Percentiles rank a stretch among this genome's conserved stretches.
Evolutionary conservation across 2,329 filamentous ascomycete species (phyloP).

Genomic region (Triangularia setosa): DNA sequence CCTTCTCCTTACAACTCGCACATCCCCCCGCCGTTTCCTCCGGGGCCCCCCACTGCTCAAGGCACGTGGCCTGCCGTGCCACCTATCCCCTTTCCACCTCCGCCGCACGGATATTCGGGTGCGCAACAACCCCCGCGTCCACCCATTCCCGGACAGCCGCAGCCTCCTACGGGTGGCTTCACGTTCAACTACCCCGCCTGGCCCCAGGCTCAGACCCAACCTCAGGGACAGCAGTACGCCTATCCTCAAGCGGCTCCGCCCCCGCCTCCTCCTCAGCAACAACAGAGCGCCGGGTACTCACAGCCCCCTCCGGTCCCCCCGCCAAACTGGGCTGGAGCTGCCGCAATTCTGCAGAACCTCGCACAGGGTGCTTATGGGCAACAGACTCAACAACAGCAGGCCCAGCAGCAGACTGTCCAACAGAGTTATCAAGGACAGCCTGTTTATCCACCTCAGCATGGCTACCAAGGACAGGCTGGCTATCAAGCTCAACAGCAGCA

Average conservation of each 20-base stretch:
- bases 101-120: not conserved
- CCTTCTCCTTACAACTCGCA: slow-evolving; percentile 22
- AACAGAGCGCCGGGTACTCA: not conserved
- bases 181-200: slow-evolving; percentile 18
- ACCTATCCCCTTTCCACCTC: not conserved
- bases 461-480: slow-evolving; percentile 19
- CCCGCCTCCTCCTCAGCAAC: slow-evolving; percentile 22
- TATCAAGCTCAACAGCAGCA: slow-evolving; percentile 23
- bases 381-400: not conserved
- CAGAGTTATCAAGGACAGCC: slow-evolving; percentile 32
- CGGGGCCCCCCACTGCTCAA: slow-evolving; percentile 14
- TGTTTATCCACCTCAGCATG: slow-evolving; percentile 22
- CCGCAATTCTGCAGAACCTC: slow-evolving; percentile 24
- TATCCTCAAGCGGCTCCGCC: slow-evolving; percentile 27
- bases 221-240: slow-evolving; percentile 15
- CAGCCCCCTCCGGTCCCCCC: slow-evolving; percentile 3
- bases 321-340: slow-evolving; percentile 1
- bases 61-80: slow-evolving; percentile 23
- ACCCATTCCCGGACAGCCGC: not conserved
- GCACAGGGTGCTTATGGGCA: slow-evolving; percentile 1
- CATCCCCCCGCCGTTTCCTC: slow-evolving; percentile 25
- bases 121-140: not conserved
- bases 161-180: not conserved
- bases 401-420: not conserved
- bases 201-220: slow-evolving; percentile 24